A percentile compares a stretch with the other conserved stretches of the same genome.
Evolutionary conservation across 2,329 filamentous ascomycete species (phyloP).

Genomic region (Neurospora sp.): DNA sequence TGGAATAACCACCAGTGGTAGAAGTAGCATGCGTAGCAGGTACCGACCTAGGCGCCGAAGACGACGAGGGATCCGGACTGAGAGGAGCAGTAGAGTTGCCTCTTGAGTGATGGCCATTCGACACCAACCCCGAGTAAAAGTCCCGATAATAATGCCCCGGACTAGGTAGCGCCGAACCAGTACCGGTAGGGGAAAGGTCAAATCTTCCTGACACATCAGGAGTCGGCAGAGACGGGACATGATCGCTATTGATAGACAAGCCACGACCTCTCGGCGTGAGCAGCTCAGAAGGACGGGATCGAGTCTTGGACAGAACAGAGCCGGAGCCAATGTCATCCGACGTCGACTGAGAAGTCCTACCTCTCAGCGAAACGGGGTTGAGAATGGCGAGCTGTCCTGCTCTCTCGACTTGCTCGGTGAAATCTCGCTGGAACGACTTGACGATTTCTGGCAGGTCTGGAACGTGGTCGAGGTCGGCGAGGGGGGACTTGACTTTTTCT

Average conservation of each 20-base stretch:
- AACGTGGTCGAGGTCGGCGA: constrained; percentile 54
- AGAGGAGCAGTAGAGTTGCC: constrained; percentile 48
- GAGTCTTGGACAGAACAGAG: constrained; percentile 32
- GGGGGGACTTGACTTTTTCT: constrained; percentile 66
- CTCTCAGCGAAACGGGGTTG: constrained; percentile 57
- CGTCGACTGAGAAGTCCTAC: constrained; percentile 45
- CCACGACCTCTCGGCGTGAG: constrained; percentile 43
- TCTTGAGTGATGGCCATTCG: constrained; percentile 34
- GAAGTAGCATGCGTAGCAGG: constrained; percentile 25
- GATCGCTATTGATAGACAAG: constrained; percentile 52
- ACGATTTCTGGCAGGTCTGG: constrained; percentile 65
- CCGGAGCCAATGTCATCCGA: constrained; percentile 39
- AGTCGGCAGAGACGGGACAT: constrained; percentile 51
- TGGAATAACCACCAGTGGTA: background rate
- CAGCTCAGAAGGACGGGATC: constrained; percentile 37
- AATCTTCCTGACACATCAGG: constrained; percentile 61
- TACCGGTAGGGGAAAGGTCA: constrained; percentile 44
- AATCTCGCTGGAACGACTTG: constrained; percentile 68
- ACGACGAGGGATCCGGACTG: constrained; percentile 41
- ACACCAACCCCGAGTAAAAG: constrained; percentile 32
- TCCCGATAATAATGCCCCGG: constrained; percentile 48
- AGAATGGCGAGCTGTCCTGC: constrained; percentile 64
- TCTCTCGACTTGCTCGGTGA: constrained; percentile 62
- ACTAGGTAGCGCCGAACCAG: constrained; percentile 28
- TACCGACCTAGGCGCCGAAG: constrained; percentile 38